phyloP scores from a whole-genome alignment of 2,329 filamentous ascomycete genomes.

The Scedosporium aurantiacum region DNA sequence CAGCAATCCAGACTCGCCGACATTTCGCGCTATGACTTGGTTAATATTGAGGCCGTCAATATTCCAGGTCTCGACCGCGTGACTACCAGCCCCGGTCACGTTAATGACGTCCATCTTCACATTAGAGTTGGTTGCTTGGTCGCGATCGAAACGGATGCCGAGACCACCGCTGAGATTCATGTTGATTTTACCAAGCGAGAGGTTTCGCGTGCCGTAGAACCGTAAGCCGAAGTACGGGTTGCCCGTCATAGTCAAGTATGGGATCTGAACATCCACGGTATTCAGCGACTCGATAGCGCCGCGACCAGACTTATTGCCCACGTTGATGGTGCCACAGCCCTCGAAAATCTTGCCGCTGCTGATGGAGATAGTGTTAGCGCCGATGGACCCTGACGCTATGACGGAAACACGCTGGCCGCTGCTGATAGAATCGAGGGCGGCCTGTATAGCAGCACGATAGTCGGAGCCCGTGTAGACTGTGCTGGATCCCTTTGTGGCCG shows the following conservation, averaged over 20 bases:
- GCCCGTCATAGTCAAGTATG: constrained; percentile 46
- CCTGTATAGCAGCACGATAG: constrained; percentile 43
- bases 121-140: constrained; percentile 38
- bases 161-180: constrained; percentile 43
- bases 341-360: constrained; percentile 44
- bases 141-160: constrained; percentile 47
- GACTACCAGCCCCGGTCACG: constrained; percentile 41
- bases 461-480: constrained; percentile 40
- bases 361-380: constrained; percentile 39
- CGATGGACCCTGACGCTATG: constrained; percentile 43
- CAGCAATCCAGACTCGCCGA: constrained; percentile 45
- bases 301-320: constrained; percentile 26
- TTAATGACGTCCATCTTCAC: constrained; percentile 41
- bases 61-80: constrained; percentile 50
- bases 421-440: constrained; percentile 38
- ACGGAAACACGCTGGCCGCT: constrained; percentile 42
- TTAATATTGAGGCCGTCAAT: constrained; percentile 42
- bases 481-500: constrained; percentile 29
- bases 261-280: constrained; percentile 38
- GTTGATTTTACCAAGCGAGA: constrained; percentile 39
- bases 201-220: constrained; percentile 38
- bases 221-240: constrained; percentile 46
- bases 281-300: constrained; percentile 43
- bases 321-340: constrained; percentile 45
- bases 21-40: constrained; percentile 39